Evolutionary conservation across 1,284 basidiomycete species (phyloP), one percentile per base, ranked within the genome.

Genomic region (Flammula alnicola): DNA sequence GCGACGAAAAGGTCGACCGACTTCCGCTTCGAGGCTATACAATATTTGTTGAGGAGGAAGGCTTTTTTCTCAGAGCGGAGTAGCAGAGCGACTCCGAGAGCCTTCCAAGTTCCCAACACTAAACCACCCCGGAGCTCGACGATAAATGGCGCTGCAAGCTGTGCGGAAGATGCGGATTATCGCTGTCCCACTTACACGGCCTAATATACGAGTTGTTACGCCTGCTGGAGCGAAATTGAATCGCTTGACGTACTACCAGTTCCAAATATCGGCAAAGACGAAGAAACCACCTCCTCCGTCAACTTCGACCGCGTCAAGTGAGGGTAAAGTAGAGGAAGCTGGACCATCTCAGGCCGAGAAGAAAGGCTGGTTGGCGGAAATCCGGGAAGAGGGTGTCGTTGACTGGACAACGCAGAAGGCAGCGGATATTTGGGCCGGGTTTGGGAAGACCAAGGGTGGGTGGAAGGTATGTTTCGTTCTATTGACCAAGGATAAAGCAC

Each of bases 361-460:
- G 22, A 39, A 56, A 54, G 50, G 56, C 56, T 33, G 54, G 55
- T 29, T 70, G 65, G 69, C 57, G 16, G 31, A 49, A 32, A 49
- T 69, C 30, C 74, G 72, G 0, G 62, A 71, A 35, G 70, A 67
- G 22, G 75, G 75, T 2, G 47, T 74, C 35, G 53, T 69, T 10
- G 76, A 74, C 5, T 79, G 75, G 74, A 68, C 66, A 2, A 70
- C 76, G 5, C 62, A 60, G 17, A 88, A 84, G 58, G 81, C 79
- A 1, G 62, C 75, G 1, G 64, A 72, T 35, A 65, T 76, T 4
- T 91, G 88, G 88, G 72, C 80, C 11, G 70, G 72, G 12, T 83
- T 88, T 59, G 88, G 87, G 11, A 82, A 82, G 54, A 80, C 84
- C 3, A 70, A 82, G 47, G 80, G 78, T 9, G 79, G 74, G 49